Evolutionary conservation across 179 eudicot genomes (phyloP).

Genomic region (Spinacia oleracea): DNA sequence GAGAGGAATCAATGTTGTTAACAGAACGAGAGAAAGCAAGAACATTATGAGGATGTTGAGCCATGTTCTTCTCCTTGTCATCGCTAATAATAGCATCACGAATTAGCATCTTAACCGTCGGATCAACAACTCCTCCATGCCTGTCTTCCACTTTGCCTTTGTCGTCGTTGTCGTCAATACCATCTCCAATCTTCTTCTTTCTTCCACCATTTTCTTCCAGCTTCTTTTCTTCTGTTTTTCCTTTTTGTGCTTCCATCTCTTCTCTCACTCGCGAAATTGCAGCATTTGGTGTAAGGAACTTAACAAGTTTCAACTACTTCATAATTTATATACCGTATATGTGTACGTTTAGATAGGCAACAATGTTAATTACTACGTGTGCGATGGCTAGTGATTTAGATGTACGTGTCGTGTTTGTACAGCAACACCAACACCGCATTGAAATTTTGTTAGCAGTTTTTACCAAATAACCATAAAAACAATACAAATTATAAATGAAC

Average conservation of each 20-base stretch:
- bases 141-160: no score
- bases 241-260: slow-evolving; percentile 12
- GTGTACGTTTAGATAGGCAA: no score
- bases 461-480: no score
- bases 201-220: no score
- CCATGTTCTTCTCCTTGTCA: background rate
- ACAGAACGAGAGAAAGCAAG: slow-evolving; percentile 28
- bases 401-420: background rate
- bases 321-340: no score
- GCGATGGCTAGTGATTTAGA: background rate
- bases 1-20: slow-evolving; percentile 23
- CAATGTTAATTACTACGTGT: background rate
- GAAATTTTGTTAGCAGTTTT: background rate
- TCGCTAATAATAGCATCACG: slow-evolving; percentile 13
- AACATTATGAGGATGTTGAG: slow-evolving; percentile 14
- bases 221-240: no score
- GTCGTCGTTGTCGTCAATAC: background rate
- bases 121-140: slow-evolving; percentile 17
- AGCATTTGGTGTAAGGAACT: background rate
- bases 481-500: no score
- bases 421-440: background rate
- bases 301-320: background rate
- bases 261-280: background rate
- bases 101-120: slow-evolving; percentile 12
- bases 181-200: background rate